Evolutionary conservation across 2,329 filamentous ascomycete species (phyloP), one percentile per base, ranked within the genome.

Genomic region (Pseudocercospora fuligena): DNA sequence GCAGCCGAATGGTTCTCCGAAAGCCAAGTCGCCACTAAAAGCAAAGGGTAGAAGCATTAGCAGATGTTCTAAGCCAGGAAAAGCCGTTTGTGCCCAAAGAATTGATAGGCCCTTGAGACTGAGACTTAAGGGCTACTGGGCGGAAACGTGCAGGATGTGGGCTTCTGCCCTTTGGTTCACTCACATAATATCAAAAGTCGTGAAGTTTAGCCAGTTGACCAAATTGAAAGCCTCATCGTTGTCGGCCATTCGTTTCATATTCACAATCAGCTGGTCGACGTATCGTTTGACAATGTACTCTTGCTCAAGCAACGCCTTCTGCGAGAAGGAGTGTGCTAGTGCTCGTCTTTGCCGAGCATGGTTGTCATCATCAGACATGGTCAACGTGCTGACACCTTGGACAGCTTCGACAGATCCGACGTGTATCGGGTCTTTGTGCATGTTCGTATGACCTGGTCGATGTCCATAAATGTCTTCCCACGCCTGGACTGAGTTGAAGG

Each of bases 391-490:
- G 1, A 67, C 70, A 2, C 74, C 74, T 49, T 77, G 77, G n/a
- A 73, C 16, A 0, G 78, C 77, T 78, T 80, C 0, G 66, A 70
- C 1, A 47, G 69, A 60, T 80, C 71, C 65, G 16, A 79, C 77
- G 60, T 78, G 74, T 51, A 79, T 78, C n/a, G 76, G 59, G 60
- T 75, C 73, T 65, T 76, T 77, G 61, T 73, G 73, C 51, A 76
- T 70, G 25, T 71, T 73, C 82, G 81, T 1, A 79, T 56, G 58
- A 21, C 70, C 76, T 73, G 43, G 61, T 40, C 56, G 46, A 46
- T 72, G 72, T 19, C 77, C 77, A 65, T 80, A 80, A 43, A 84
- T 82, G 36, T 84, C 80, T 70, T 79, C 78, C 78, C 82, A 85
- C 1, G 76, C 76, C 2, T 76, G 65, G 6, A 75, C 71, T 21